Evolutionary conservation across 768 basidiomycete genomes (phyloP).

Genomic region (Krasilnikovozyma curviuscula): DNA sequence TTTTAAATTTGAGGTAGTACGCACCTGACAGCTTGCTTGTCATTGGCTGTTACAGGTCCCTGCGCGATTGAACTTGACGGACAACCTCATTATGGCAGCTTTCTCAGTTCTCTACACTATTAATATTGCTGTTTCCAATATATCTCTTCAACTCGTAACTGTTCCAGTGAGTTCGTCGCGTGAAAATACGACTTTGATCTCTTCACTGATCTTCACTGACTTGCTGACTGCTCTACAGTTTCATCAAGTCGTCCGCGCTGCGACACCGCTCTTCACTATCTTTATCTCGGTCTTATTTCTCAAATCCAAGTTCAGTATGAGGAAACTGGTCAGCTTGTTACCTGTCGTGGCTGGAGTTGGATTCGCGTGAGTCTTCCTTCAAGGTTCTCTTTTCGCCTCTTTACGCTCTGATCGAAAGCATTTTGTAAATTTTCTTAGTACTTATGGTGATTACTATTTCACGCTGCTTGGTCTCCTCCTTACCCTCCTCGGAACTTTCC

Average conservation of each 20-base stretch:
- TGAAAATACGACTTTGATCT: not conserved
- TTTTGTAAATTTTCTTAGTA: constrained; percentile 32
- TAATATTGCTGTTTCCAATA: constrained; percentile 87
- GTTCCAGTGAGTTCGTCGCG: constrained; percentile 21
- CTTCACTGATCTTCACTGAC: not conserved
- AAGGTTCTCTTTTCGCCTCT: not conserved
- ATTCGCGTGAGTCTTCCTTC: constrained; percentile 44
- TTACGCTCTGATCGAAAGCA: not conserved
- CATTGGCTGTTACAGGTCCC: constrained; percentile 27
- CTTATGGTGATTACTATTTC: constrained; percentile 89
- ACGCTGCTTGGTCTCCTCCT: constrained; percentile 65
- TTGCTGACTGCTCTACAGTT: constrained; percentile 37
- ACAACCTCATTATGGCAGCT: constrained; percentile 45
- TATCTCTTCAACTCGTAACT: constrained; percentile 71
- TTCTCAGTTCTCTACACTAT: constrained; percentile 83
- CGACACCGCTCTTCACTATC: constrained; percentile 83
- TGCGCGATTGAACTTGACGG: constrained; percentile 33
- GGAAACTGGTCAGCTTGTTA: constrained; percentile 51
- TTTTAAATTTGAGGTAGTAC: not conserved
- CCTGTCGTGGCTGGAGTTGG: constrained; percentile 81
- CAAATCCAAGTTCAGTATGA: constrained; percentile 37
- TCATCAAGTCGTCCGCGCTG: constrained; percentile 87
- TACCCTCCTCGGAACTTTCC: constrained; percentile 70
- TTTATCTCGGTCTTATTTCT: constrained; percentile 52
- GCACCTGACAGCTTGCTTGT: not conserved